These are phyloP conservation scores for Paecilomyces formosus DNA, from an alignment of 2,329 filamentous ascomycete species.

Conservation along the genomic window DNA sequence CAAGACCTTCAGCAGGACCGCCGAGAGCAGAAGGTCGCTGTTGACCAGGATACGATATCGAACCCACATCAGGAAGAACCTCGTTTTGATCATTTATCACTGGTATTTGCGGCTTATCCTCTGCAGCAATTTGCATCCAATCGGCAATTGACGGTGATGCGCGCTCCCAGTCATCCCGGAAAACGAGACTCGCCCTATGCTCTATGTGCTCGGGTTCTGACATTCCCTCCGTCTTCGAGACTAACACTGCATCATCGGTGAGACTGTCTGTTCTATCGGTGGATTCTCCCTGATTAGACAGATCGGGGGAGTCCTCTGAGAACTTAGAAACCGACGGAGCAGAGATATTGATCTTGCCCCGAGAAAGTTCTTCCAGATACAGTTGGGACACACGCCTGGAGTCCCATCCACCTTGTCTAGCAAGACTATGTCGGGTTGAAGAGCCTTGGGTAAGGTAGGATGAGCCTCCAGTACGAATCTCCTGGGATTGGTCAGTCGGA, in stretches of 20 bases:
- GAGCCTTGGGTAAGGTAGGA: conserved; percentile 33
- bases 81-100: conserved; percentile 29
- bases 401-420: conserved; percentile 48
- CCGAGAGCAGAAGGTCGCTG: conserved; percentile 13
- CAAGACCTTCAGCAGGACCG: conserved; percentile 29
- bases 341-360: conserved; percentile 19
- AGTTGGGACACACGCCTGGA: conserved; percentile 48
- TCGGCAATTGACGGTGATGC: conserved; percentile 44
- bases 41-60: conserved; percentile 15
- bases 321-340: conserved; percentile 5
- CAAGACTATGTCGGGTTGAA: conserved; percentile 45
- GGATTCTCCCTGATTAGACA: conserved; percentile 6
- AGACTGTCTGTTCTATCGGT: conserved; percentile 19
- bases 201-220: conserved; percentile 15
- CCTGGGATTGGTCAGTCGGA: conserved; percentile 29
- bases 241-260: conserved; percentile 28
- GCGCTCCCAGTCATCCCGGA: conserved; percentile 41
- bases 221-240: conserved; percentile 24
- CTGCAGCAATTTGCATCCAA: conserved; percentile 40
- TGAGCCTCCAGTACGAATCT: conserved; percentile 29
- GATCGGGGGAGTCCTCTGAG: conserved; percentile 13
- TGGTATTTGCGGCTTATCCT: conserved; percentile 31
- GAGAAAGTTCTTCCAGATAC: conserved; percentile 45
- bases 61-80: conserved; percentile 9
- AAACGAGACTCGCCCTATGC: conserved; percentile 36